A percentile compares a stretch with the other conserved stretches of the same genome.
Conservation (phyloP, 139 green algal genomes). For the Coccomyxa sp. region DNA sequence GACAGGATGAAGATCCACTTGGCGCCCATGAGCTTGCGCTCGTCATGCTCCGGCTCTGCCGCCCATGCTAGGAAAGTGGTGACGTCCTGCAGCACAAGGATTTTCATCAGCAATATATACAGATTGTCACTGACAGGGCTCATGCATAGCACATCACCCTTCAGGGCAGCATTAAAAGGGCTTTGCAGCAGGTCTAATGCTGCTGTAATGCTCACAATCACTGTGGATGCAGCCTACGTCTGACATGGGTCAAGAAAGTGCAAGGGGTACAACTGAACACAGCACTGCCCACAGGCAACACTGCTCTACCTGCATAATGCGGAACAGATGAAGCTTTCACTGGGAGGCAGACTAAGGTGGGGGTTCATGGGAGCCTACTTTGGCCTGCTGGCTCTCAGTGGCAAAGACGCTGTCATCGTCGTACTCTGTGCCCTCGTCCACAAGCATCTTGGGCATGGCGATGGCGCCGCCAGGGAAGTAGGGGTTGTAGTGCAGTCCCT, state of each 20-base stretch:
- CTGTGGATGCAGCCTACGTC: not conserved
- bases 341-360: not conserved
- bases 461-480: slow-evolving; percentile 99
- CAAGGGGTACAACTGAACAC: not conserved
- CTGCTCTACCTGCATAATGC: too few relatives aligned
- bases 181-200: not conserved
- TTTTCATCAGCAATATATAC: not conserved
- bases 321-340: not conserved
- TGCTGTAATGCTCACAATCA: not conserved
- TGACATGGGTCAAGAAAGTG: not conserved
- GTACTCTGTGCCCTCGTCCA: slow-evolving; percentile 96
- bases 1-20: slow-evolving; percentile 91
- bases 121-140: not conserved
- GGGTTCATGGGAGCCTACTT: slow-evolving; percentile 32
- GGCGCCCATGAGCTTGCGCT: slow-evolving; percentile 96
- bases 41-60: slow-evolving; percentile 87
- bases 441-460: slow-evolving; percentile 99
- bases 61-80: slow-evolving; percentile 91
- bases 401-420: slow-evolving; percentile 93
- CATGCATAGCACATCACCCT: too few relatives aligned
- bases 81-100: slow-evolving; percentile 68
- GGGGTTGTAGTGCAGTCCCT: slow-evolving; percentile 99
- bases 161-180: too few relatives aligned
- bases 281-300: too few relatives aligned
- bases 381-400: slow-evolving; percentile 92